Evolutionary conservation across 257 asterid species (phyloP), one percentile per base, ranked within the genome.

Genomic region (Voacanga thouarsii): DNA sequence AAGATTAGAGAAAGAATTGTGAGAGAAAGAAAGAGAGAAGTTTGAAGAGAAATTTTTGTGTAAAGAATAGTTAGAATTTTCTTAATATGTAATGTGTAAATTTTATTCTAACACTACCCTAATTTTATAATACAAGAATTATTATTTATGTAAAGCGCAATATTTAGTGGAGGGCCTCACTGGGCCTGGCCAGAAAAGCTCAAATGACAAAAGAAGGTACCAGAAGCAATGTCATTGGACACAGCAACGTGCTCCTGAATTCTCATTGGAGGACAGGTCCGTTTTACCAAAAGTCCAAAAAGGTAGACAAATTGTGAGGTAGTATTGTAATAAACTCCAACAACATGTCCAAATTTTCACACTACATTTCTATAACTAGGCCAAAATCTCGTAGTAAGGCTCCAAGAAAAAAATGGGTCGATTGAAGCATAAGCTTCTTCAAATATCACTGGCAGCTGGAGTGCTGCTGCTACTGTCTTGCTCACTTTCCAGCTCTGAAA

Each of bases 401-500:
- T 18, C 57, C 78, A 44, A 77, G 68, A 33, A 33, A 70, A 74
- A 74, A 76, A 91, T 92, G 94, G 87, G 78, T 15, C 82, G 63
- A 77, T 80, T 77, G 5, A 83, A 79, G 83, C 88, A 70, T 65
- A 74, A 43, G 70, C 50, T 50, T 60, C 61, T 4, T 14, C 11
- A 16, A 24, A 80, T 75, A 41, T 30, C 51, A 12, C 21, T 70
- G 3, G 26, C 79, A 18, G 75, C 78, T 28, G 63, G 80, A 53
- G 41, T 80, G n/a, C 6, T 83, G 28, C 63, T 79, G 0, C 12
- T 77, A 5, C 70, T 82, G 21, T 14, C 82, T 49, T 53, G 79
- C 66, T 85, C 90, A n/a, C 79, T 87, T 1, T 43, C 85, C 67
- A 57, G 78, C 85, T 77, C 82, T 56, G 98, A 91, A 57, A 85